phyloP scores from a whole-genome alignment of 1,284 basidiomycete genomes.

The Apiotrichum siamense region DNA sequence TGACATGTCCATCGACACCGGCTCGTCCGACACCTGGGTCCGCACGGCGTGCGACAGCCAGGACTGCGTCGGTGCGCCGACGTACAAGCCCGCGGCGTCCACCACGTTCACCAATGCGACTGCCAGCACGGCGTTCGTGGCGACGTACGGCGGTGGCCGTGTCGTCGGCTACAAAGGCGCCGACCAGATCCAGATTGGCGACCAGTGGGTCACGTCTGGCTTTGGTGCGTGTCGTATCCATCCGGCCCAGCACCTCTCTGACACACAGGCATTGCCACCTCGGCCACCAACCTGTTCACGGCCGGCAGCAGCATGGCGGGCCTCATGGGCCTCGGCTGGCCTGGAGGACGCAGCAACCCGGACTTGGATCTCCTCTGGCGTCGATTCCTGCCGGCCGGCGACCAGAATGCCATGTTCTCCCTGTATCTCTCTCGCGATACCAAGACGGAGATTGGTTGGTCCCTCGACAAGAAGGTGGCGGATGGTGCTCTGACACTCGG shows the following conservation, averaged over 20 bases:
- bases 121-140: slow-evolving; percentile 21
- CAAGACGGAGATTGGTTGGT: too few species aligned
- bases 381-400: background rate
- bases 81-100: slow-evolving; percentile 12
- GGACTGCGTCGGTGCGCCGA: slow-evolving; percentile 19
- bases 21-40: slow-evolving; percentile 54
- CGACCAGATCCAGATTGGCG: background rate
- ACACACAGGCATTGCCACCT: background rate
- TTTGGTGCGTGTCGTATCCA: background rate
- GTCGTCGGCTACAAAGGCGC: background rate
- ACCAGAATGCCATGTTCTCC: background rate
- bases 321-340: slow-evolving; percentile 1
- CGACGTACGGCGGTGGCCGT: slow-evolving; percentile 1
- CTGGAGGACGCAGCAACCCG: background rate
- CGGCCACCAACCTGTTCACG: background rate
- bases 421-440: background rate
- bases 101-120: slow-evolving; percentile 25
- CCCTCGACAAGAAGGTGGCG: background rate
- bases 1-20: slow-evolving; percentile 56
- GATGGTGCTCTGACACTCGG: background rate
- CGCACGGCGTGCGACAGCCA: slow-evolving; percentile 3
- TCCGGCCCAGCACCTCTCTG: background rate
- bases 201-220: background rate
- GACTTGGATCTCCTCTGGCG: background rate
- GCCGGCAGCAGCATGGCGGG: background rate